Evolutionary conservation across 148 eudicot genomes (phyloP).

Genomic region (Fallopia convolvulus): DNA sequence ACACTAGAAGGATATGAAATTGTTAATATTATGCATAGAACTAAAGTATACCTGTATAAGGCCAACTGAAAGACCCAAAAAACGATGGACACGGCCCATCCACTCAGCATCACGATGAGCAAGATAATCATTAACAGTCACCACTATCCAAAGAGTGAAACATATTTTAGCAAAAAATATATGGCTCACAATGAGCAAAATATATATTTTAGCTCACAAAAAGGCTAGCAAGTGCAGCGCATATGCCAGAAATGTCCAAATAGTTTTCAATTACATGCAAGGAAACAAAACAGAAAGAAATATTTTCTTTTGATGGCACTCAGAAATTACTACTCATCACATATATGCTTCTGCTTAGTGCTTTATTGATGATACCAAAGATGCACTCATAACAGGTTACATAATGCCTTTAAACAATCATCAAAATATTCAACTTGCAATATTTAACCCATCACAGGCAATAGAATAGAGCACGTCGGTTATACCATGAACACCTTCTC

Average conservation of each 20-base stretch:
- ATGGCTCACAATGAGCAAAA: not conserved
- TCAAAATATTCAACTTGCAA: not conserved
- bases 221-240: not conserved
- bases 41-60: conserved; percentile 66
- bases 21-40: conserved; percentile 7
- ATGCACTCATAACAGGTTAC: not conserved
- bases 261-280: conserved; percentile 2
- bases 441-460: not conserved
- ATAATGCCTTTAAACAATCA: not conserved
- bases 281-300: not conserved
- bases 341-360: not conserved
- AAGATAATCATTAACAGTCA: conserved; percentile 95
- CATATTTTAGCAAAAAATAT: not conserved
- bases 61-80: conserved; percentile 96
- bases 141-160: conserved; percentile 47
- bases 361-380: not conserved
- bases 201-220: not conserved
- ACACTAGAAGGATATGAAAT: not conserved
- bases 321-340: not conserved
- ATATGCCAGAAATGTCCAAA: not conserved
- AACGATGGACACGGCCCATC: conserved; percentile 99
- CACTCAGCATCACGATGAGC: conserved; percentile 99
- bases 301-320: not conserved
- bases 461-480: not conserved
- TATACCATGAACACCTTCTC: conserved; percentile 98